Evolutionary conservation across 176 grass and related monocot species (phyloP).

Genomic region (Aegilops umbellulata): DNA sequence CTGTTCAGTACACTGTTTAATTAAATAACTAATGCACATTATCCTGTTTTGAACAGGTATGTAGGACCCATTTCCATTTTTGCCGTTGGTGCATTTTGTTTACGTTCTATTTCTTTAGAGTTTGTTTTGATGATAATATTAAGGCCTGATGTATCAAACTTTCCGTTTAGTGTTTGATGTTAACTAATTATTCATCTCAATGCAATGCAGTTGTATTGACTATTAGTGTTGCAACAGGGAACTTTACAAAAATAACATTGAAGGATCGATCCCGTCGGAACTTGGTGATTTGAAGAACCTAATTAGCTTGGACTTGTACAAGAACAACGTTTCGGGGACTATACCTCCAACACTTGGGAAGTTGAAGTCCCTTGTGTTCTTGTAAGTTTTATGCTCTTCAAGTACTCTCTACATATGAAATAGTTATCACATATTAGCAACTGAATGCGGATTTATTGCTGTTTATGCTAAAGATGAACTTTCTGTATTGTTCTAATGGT

Average conservation of each 20-base stretch:
- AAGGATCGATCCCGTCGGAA: conserved; percentile 75
- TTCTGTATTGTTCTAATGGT: background rate
- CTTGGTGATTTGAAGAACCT: conserved; percentile 85
- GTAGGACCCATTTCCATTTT: background rate
- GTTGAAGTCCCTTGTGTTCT: conserved; percentile 84
- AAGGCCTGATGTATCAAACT: background rate
- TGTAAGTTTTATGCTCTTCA: conserved; percentile 63
- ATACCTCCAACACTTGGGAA: conserved; percentile 76
- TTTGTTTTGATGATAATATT: background rate
- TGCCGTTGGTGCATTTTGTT: background rate
- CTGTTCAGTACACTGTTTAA: background rate
- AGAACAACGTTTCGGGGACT: conserved; percentile 85
- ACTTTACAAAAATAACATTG: conserved; percentile 97
- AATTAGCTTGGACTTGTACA: conserved; percentile 95
- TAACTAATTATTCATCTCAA: background rate
- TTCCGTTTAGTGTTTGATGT: background rate
- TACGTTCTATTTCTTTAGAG: conserved; percentile 2
- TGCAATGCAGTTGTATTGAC: conserved; percentile 22
- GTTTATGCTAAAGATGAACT: background rate
- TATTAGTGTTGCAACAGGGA: conserved; percentile 55
- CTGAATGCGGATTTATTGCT: background rate
- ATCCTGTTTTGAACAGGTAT: conserved; percentile 12
- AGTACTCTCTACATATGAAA: conserved; percentile 4
- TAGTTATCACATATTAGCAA: background rate
- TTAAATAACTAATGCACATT: background rate